Evolutionary conservation across 2,329 filamentous ascomycete genomes (phyloP).

Genomic region (Magnaporthiopsis incrustans): DNA sequence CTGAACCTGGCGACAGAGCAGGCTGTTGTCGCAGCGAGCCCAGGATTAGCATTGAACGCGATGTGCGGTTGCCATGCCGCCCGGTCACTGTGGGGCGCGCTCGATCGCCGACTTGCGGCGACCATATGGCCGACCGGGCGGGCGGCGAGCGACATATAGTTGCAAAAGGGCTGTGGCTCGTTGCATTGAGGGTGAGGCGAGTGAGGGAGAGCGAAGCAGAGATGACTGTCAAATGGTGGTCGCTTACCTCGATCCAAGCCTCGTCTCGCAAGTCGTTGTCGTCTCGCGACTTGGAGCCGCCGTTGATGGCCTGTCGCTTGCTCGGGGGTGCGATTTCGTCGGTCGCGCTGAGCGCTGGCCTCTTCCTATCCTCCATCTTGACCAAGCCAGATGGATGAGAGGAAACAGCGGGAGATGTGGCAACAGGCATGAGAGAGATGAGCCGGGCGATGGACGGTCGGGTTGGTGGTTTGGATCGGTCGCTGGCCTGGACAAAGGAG

Average conservation of each 20-base stretch:
- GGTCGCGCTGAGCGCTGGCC: slow-evolving; percentile 71
- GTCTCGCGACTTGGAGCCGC: slow-evolving; percentile 50
- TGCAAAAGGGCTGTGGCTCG: background rate
- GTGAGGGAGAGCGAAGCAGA: slow-evolving; percentile 16
- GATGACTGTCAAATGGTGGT: slow-evolving; percentile 19
- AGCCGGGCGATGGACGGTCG: slow-evolving; percentile 15
- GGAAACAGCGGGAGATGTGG: slow-evolving; percentile 63
- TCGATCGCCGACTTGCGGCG: background rate
- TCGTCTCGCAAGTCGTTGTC: slow-evolving; percentile 52
- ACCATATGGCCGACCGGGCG: background rate
- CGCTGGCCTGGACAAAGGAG: slow-evolving; percentile 14
- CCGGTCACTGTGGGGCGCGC: background rate
- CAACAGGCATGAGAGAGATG: slow-evolving; percentile 75
- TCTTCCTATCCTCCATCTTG: slow-evolving; percentile 99
- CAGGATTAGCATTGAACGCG: slow-evolving; percentile 34
- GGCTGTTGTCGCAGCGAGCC: slow-evolving; percentile 34
- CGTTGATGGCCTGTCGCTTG: slow-evolving; percentile 89
- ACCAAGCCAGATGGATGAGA: slow-evolving; percentile 67
- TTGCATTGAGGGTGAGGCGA: slow-evolving; percentile 12
- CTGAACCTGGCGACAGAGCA: slow-evolving; percentile 25
- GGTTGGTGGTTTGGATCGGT: slow-evolving; percentile 17
- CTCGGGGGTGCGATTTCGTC: slow-evolving; percentile 82
- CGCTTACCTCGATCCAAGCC: slow-evolving; percentile 59
- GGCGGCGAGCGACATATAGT: background rate
- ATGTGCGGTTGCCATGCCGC: slow-evolving; percentile 2